Evolutionary conservation across 2,329 filamentous ascomycete species (phyloP).

Genomic region (Mycocentrospora acerina): DNA sequence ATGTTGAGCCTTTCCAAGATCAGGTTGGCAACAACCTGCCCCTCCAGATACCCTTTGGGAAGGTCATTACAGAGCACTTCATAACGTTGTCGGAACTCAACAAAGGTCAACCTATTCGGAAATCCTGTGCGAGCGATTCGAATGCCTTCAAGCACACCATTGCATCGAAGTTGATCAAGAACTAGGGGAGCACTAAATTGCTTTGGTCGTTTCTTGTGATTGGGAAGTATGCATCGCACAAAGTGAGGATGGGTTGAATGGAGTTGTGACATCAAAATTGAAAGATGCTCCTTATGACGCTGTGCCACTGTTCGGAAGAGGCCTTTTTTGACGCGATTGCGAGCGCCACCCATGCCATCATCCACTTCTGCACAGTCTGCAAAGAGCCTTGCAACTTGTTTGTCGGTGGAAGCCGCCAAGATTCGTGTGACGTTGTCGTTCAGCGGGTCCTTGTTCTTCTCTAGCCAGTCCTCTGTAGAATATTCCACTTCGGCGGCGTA

Average conservation of each 20-base stretch:
- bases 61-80: constrained; percentile 87
- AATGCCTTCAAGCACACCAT: constrained; percentile 98
- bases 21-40: constrained; percentile 77
- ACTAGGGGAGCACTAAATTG: constrained; percentile 90
- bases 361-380: constrained; percentile 82
- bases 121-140: constrained; percentile 96
- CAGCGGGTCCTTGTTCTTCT: constrained; percentile 98
- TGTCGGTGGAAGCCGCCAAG: constrained; percentile 77
- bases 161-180: constrained; percentile 94
- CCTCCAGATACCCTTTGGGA: constrained; percentile 88
- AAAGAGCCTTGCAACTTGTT: constrained; percentile 82
- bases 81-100: constrained; percentile 93
- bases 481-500: constrained; percentile 99
- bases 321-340: constrained; percentile 90
- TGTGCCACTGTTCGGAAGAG: constrained; percentile 96
- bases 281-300: constrained; percentile 96
- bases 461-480: constrained; percentile 89
- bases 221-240: constrained; percentile 94
- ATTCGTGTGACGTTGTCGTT: constrained; percentile 96
- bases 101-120: constrained; percentile 87
- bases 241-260: constrained; percentile 98
- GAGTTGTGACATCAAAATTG: constrained; percentile 90
- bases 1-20: constrained; percentile 89
- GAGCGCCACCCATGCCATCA: constrained; percentile 67
- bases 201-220: constrained; percentile 96